A percentile compares a stretch with the other conserved stretches of the same genome.
Evolutionary conservation across 2,329 filamentous ascomycete species (phyloP).

Genomic region (Fusarium oxysporum): DNA sequence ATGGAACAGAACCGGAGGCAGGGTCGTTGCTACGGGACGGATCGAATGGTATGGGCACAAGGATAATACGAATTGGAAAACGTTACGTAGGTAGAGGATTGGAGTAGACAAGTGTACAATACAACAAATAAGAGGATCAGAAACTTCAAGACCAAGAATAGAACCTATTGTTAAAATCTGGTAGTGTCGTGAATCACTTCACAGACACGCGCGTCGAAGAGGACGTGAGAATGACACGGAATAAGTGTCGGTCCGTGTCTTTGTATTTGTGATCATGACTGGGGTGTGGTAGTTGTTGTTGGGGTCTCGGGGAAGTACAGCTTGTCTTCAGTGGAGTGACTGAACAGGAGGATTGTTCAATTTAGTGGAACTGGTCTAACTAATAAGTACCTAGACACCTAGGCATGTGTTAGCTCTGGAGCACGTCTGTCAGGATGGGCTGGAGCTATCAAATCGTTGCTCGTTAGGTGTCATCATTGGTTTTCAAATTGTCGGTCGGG

Average conservation of each 20-base stretch:
- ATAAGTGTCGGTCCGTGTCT: slow-evolving; percentile 14
- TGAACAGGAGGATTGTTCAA: slow-evolving; percentile 14
- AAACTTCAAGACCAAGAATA: not conserved
- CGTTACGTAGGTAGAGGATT: not conserved
- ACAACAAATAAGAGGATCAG: not conserved
- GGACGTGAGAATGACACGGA: slow-evolving; percentile 15
- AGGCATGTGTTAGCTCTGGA: slow-evolving; percentile 17
- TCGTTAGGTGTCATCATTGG: slow-evolving; percentile 21
- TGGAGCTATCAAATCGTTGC: slow-evolving; percentile 20
- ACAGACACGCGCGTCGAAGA: slow-evolving; percentile 16
- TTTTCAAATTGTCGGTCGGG: not conserved
- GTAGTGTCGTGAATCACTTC: slow-evolving; percentile 25
- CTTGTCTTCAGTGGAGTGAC: slow-evolving; percentile 16
- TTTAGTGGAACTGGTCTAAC: slow-evolving; percentile 23
- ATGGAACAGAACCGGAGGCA: not conserved
- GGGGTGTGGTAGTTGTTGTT: not conserved
- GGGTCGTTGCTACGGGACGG: not conserved
- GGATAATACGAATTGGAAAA: not conserved
- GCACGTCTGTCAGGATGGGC: slow-evolving; percentile 11
- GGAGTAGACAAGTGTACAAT: not conserved
- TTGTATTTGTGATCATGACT: not conserved
- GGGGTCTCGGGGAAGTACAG: slow-evolving; percentile 14
- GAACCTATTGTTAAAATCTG: slow-evolving; percentile 9
- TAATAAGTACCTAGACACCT: not conserved
- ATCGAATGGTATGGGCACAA: not conserved